Evolutionary conservation across 2,329 filamentous ascomycete species (phyloP).

Genomic region (Aplosporella prunicola): DNA sequence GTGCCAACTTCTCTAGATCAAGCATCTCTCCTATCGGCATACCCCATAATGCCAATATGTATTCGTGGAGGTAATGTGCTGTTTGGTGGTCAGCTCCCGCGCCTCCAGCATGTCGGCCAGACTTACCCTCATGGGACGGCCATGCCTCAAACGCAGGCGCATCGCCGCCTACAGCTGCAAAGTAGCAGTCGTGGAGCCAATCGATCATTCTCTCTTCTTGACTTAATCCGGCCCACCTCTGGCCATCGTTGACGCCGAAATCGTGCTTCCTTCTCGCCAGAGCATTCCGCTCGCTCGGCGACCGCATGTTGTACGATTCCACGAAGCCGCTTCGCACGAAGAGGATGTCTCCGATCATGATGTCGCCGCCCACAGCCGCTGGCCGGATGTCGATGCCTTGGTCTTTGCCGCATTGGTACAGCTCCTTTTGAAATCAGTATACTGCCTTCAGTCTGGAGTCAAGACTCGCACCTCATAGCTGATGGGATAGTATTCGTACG

Average conservation of each 20-base stretch:
- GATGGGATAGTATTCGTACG: conserved; percentile 34
- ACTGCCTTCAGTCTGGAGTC: accelerated
- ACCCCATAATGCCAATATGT: conserved; percentile 30
- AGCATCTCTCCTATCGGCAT: conserved; percentile 32
- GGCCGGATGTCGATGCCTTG: conserved; percentile 55
- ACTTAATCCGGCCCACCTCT: conserved; percentile 41
- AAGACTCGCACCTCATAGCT: conserved; percentile 20
- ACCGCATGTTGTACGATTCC: conserved; percentile 44
- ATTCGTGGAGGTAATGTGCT: conserved; percentile 28
- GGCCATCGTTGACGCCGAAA: conserved; percentile 28
- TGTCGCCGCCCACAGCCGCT: conserved; percentile 43
- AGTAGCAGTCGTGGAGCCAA: conserved; percentile 62
- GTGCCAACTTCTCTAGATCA: conserved; percentile 43
- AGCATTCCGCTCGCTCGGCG: conserved; percentile 23
- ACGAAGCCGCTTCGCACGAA: conserved; percentile 52
- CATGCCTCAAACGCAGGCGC: conserved; percentile 54
- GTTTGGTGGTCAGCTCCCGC: too few relatives aligned
- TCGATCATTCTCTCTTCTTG: conserved; percentile 48
- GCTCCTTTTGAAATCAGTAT: conserved; percentile 18
- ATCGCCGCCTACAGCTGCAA: conserved; percentile 57
- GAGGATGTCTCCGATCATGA: conserved; percentile 39
- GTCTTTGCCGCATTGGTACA: conserved; percentile 49
- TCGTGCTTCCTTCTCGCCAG: conserved; percentile 38
- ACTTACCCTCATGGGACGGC: conserved; percentile 39
- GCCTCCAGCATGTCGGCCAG: too few relatives aligned